A percentile compares a stretch with the other conserved stretches of the same genome.
These are phyloP conservation scores for Ceratocystiopsis minuta DNA, from an alignment of 2,329 filamentous ascomycete species.

Conservation along the genomic window DNA sequence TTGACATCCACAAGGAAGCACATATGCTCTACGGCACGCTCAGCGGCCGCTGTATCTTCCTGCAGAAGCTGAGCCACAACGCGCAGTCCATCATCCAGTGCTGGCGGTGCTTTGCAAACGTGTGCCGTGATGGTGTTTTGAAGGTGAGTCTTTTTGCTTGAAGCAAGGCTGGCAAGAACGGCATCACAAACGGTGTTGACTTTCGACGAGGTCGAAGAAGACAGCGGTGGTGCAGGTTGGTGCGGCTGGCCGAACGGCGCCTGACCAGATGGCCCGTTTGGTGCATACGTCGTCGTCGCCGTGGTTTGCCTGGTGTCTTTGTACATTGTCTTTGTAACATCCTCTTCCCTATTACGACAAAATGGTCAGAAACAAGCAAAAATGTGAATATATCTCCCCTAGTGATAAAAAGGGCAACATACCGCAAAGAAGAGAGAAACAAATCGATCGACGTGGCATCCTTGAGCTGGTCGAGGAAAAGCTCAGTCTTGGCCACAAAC, in stretches of 20 bases:
- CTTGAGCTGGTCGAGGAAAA: conserved; percentile 72
- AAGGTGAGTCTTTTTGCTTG: conserved; percentile 44
- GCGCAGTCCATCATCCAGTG: conserved; percentile 65
- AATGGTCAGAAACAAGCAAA: not conserved
- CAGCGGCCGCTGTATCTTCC: conserved; percentile 52
- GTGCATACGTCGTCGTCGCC: conserved; percentile 16
- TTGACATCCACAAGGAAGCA: conserved; percentile 94
- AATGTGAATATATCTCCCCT: too few species aligned
- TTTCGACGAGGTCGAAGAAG: conserved; percentile 31
- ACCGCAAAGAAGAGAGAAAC: conserved; percentile 74
- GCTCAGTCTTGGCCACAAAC: conserved; percentile 56
- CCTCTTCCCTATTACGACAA: conserved; percentile 47
- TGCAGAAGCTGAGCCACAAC: conserved; percentile 61
- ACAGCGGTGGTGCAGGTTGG: not conserved
- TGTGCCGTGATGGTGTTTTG: conserved; percentile 92
- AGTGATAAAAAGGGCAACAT: conserved; percentile 14
- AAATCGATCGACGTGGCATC: conserved; percentile 73
- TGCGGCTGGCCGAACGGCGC: not conserved
- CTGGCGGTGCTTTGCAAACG: conserved; percentile 82
- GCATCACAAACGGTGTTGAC: conserved; percentile 81
- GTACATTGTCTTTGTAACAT: conserved; percentile 88
- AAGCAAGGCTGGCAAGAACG: conserved; percentile 49
- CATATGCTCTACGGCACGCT: conserved; percentile 86
- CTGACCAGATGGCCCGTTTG: not conserved
- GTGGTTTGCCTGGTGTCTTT: conserved; percentile 74